Conservation (phyloP, 2,329 filamentous ascomycete species). For the Scedosporium boydii region DNA sequence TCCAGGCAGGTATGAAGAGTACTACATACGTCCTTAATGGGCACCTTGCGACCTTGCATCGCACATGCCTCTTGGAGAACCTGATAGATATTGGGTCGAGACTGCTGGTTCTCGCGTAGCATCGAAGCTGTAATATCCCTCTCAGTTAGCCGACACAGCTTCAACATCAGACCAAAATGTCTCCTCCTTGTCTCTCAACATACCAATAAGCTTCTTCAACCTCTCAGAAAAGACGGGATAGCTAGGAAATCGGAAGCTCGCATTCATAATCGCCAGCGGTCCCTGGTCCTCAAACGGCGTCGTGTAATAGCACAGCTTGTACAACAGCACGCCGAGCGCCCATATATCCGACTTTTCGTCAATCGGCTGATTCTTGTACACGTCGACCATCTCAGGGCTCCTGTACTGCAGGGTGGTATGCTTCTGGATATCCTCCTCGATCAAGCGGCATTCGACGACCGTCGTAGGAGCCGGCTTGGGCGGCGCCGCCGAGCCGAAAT, state of each 20-base stretch:
- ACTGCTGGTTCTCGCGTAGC: slow-evolving; percentile 72
- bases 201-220: slow-evolving; percentile 83
- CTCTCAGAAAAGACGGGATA: slow-evolving; percentile 86
- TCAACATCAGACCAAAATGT: not conserved
- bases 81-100: slow-evolving; percentile 87
- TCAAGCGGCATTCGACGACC: slow-evolving; percentile 77
- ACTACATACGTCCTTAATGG: slow-evolving; percentile 72
- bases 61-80: slow-evolving; percentile 77
- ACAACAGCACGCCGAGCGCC: slow-evolving; percentile 88
- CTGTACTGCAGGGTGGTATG: slow-evolving; percentile 97
- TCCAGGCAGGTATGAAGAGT: slow-evolving; percentile 8
- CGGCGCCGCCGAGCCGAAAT: slow-evolving; percentile 87
- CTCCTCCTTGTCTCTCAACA: not conserved
- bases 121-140: slow-evolving; percentile 56
- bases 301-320: slow-evolving; percentile 98
- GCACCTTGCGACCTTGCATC: slow-evolving; percentile 80
- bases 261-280: slow-evolving; percentile 93
- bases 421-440: slow-evolving; percentile 94
- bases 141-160: not conserved
- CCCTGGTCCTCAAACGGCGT: slow-evolving; percentile 97
- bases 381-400: slow-evolving; percentile 97
- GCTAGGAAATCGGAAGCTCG: slow-evolving; percentile 81
- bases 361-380: slow-evolving; percentile 91
- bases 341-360: slow-evolving; percentile 99
- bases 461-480: slow-evolving; percentile 79